phyloP scores from a whole-genome alignment of 2,329 filamentous ascomycete genomes.

The Botryosphaeria agaves region DNA sequence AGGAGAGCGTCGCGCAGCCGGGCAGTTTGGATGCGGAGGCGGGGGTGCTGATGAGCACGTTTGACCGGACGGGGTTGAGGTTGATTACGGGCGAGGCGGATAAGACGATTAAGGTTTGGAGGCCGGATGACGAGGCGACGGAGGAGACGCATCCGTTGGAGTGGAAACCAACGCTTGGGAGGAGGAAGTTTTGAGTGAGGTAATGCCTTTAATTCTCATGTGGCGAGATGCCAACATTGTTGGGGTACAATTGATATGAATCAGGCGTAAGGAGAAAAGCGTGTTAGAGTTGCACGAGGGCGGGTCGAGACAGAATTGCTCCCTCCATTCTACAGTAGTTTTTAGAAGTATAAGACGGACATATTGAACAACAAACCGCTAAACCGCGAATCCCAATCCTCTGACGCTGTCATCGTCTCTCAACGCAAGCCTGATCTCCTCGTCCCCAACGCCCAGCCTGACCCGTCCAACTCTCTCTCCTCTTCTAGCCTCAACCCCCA shows the following conservation, averaged over 20 bases:
- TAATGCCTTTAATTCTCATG: no score
- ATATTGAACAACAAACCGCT: not conserved
- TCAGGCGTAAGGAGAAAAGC: no score
- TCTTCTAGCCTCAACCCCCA: conserved; percentile 61
- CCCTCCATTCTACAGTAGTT: no score
- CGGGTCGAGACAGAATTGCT: no score
- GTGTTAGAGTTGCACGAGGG: no score
- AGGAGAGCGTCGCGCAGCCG: conserved; percentile 85
- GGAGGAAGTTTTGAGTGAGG: conserved; percentile 50
- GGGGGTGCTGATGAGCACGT: conserved; percentile 86
- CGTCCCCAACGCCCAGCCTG: conserved; percentile 69
- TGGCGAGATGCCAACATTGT: not conserved
- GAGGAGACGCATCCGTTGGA: conserved; percentile 81
- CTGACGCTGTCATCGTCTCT: conserved; percentile 77
- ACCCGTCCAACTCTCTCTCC: conserved; percentile 81
- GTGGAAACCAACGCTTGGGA: conserved; percentile 70
- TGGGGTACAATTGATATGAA: no score
- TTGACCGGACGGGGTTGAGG: conserved; percentile 74
- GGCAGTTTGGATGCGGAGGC: conserved; percentile 87
- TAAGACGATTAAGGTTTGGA: conserved; percentile 96
- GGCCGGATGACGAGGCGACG: conserved; percentile 78
- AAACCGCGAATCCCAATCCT: conserved; percentile 46
- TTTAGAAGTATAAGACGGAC: no score
- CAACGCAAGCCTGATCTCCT: conserved; percentile 78
- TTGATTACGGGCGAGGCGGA: conserved; percentile 91